Percentiles rank a stretch among this genome's conserved stretches.
Evolutionary conservation across 441 rosid genomes (phyloP).

Genomic region (Erodium texanum): DNA sequence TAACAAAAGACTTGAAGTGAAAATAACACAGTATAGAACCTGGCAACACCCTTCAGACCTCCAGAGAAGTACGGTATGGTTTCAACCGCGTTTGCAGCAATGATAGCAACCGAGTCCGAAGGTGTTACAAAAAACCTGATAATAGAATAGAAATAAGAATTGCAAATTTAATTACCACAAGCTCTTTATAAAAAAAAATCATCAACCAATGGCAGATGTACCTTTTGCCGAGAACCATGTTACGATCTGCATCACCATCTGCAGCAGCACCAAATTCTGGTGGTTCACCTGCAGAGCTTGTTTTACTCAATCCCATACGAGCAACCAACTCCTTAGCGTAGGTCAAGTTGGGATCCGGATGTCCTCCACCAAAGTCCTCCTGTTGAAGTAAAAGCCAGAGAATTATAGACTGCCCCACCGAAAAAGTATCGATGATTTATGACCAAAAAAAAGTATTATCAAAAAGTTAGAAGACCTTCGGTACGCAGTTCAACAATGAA

Average conservation of each 20-base stretch:
- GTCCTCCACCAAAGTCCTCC: conserved; percentile 99
- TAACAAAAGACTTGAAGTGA: not conserved
- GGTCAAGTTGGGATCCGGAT: conserved; percentile 97
- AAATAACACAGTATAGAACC: conserved; percentile 33
- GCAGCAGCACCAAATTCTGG: conserved; percentile 99
- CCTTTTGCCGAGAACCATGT: conserved; percentile 98
- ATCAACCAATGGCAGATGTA: conserved; percentile 17
- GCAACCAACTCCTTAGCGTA: conserved; percentile 94
- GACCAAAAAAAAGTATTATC: not conserved
- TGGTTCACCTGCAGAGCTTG: conserved; percentile 44
- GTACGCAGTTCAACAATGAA: conserved; percentile 74
- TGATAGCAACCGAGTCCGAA: conserved; percentile 93
- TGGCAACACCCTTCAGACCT: conserved; percentile 97
- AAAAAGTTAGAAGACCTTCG: conserved; percentile 50
- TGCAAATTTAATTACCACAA: conserved; percentile 5
- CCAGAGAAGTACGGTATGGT: conserved; percentile 86
- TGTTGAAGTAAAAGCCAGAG: conserved; percentile 19
- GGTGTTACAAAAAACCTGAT: conserved; percentile 95
- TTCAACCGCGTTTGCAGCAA: conserved; percentile 90
- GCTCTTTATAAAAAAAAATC: conserved; percentile 6
- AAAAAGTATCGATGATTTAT: conserved; percentile 2
- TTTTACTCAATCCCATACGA: conserved; percentile 88
- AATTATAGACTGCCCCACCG: not conserved
- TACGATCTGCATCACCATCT: conserved; percentile 99
- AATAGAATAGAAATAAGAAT: conserved; percentile 15